A percentile compares a stretch with the other conserved stretches of the same genome.
phyloP scores from a whole-genome alignment of 2,329 filamentous ascomycete species.

The Clarireedia paspali region DNA sequence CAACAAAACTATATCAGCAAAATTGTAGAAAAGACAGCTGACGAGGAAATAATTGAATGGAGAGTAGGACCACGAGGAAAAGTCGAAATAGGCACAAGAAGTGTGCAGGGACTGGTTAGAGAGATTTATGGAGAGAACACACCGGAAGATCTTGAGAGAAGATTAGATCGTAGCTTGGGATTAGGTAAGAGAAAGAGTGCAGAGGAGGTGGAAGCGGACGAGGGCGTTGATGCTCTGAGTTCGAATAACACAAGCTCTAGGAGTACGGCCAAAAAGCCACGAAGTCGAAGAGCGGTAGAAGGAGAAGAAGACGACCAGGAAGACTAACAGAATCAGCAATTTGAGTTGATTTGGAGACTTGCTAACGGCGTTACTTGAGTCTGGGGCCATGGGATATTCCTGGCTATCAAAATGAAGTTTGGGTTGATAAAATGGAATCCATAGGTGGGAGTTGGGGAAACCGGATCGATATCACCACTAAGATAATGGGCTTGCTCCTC shows the following conservation, averaged over 20 bases:
- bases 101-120: constrained; percentile 63
- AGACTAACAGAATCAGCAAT: neutral
- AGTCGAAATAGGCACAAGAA: constrained; percentile 72
- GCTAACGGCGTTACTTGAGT: no score
- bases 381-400: neutral
- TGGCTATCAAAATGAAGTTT: neutral
- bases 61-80: constrained; percentile 78
- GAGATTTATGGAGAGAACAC: constrained; percentile 46
- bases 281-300: neutral
- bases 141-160: constrained; percentile 48
- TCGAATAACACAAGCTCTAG: constrained; percentile 10
- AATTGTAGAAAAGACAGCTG: constrained; percentile 59
- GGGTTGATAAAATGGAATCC: no score
- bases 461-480: no score
- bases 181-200: constrained; percentile 30
- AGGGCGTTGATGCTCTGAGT: constrained; percentile 16
- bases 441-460: no score
- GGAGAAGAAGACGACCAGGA: constrained; percentile 1
- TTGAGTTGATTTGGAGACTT: neutral
- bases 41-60: constrained; percentile 74
- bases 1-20: constrained; percentile 79
- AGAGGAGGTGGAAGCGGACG: constrained; percentile 13
- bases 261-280: neutral
- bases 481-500: no score
- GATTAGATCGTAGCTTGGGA: constrained; percentile 54